Evolutionary conservation across 192 early-diverging fungal species (phyloP), one percentile per base, ranked within the genome.

Genomic region (Dissophora globulifera): DNA sequence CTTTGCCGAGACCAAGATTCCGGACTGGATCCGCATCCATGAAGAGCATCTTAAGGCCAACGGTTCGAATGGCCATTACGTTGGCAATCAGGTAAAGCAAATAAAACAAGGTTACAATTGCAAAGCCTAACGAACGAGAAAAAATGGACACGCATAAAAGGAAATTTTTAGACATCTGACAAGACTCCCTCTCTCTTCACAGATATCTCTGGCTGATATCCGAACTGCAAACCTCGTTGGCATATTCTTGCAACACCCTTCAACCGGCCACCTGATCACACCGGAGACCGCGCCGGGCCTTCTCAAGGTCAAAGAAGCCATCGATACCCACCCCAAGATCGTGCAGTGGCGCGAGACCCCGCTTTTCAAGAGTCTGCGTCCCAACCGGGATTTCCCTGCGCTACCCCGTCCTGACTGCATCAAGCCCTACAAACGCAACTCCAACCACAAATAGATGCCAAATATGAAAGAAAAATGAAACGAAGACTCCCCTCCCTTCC

Each of bases 181-280:
- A n/a, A 10, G 4, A n/a, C n/a, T n/a, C n/a, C n/a, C n/a, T n/a
- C n/a, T n/a, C 33, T 58, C 27, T 42, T 43, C 32, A 47, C 22
- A 76, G 72, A 57, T 76, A 42, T 48, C 72, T 0, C 19, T 76
- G n/a, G 72, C 72, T 6, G 72, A 76, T 33, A 57, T 76, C 23
- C 42, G 64, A 8, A 31, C 63, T 15, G 52, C 50, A 33, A 45
- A 32, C 20, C 12, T 76, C 20, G 6, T 67, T 3, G 45, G 50
- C 17, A 7, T 62, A 26, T 43, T 76, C 30, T 40, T 45, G n/a
- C 26, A 42, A 3, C 50, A 62, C 47, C 72, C 72, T 10, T 13
- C 23, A 0, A 35, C 51, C 0, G 58, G 31, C 10, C 22, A 43
- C 11, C 5, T 61, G 17, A 5, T 76, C 45, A 67, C 30, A n/a